Evolutionary conservation across 2,329 filamentous ascomycete species (phyloP).

Genomic region (Orbilia blumenaviensis): DNA sequence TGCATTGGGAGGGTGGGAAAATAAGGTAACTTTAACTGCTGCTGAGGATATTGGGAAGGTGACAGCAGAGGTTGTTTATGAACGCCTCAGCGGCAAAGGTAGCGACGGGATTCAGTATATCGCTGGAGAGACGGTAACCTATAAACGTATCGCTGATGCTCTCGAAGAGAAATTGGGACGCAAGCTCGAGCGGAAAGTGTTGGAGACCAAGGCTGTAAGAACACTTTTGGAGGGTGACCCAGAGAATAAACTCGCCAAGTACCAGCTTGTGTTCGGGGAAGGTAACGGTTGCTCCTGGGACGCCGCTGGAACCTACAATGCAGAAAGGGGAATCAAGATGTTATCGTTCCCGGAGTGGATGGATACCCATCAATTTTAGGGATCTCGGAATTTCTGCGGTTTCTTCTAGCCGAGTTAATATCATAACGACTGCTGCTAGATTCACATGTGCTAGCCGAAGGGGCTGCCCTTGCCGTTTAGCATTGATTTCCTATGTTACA

Average conservation of each 20-base stretch:
- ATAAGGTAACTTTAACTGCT: conserved; percentile 70
- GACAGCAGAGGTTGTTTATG: conserved; percentile 68
- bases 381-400: neutral
- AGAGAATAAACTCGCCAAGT: conserved; percentile 67
- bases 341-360: conserved; percentile 41
- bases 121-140: conserved; percentile 72
- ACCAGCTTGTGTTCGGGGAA: conserved; percentile 70
- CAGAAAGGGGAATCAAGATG: conserved; percentile 62
- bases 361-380: conserved; percentile 45
- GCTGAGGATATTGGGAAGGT: conserved; percentile 72
- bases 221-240: conserved; percentile 65
- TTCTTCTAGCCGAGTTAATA: neutral
- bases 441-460: neutral
- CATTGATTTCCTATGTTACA: conserved; percentile 7
- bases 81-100: conserved; percentile 59
- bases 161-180: conserved; percentile 63
- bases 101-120: conserved; percentile 67
- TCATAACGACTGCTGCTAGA: neutral
- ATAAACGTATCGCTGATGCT: conserved; percentile 66
- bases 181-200: conserved; percentile 65
- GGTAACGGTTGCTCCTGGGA: conserved; percentile 71
- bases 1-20: conserved; percentile 71
- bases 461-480: neutral
- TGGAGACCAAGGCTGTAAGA: conserved; percentile 64
- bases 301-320: conserved; percentile 67